A percentile compares a stretch with the other conserved stretches of the same genome.
These are phyloP conservation scores for Colletotrichum chrysophilum DNA, from an alignment of 2,329 filamentous ascomycete genomes.

Conservation along the genomic window DNA sequence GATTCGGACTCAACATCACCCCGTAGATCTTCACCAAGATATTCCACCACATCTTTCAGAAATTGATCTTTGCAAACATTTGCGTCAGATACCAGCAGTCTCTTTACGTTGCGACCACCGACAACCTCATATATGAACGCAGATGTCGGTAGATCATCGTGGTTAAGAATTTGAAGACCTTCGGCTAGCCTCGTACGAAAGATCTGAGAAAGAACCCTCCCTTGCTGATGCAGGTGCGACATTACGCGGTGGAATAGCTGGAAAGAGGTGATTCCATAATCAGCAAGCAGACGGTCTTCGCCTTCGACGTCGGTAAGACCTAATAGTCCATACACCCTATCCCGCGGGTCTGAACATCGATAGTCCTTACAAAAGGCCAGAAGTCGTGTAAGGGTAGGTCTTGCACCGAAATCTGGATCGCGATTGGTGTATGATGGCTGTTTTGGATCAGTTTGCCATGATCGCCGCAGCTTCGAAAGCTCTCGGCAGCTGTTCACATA, in stretches of 20 bases:
- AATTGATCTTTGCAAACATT: neutral
- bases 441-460: neutral
- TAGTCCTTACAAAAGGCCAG: conserved; percentile 22
- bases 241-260: conserved; percentile 4
- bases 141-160: neutral
- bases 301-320: conserved; percentile 15
- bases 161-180: neutral
- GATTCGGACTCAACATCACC: neutral
- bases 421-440: neutral
- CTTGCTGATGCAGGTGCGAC: neutral
- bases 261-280: neutral
- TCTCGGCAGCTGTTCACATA: neutral
- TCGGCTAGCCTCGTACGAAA: neutral
- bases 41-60: neutral
- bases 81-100: neutral
- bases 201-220: neutral
- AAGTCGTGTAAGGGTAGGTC: conserved; percentile 21
- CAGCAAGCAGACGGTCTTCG: neutral
- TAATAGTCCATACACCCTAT: conserved; percentile 29
- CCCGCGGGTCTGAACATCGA: conserved; percentile 23
- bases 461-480: neutral
- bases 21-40: neutral
- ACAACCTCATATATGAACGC: neutral
- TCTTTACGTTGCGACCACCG: neutral
- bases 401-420: conserved; percentile 15